phyloP scores from a whole-genome alignment of 306 rosid genomes.

The Trifolium dubium region DNA sequence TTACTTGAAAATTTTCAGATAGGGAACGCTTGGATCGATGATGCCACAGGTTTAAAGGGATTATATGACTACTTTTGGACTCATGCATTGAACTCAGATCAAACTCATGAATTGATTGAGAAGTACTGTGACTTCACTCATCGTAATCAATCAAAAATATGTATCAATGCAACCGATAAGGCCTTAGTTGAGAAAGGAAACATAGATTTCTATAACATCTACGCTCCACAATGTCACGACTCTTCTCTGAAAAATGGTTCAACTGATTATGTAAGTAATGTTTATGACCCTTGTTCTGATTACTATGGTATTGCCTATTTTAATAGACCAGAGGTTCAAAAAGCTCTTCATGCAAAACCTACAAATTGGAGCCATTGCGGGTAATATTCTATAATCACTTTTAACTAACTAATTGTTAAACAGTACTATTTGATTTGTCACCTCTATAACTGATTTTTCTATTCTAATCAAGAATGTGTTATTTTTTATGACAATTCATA shows the following conservation, averaged over 20 bases:
- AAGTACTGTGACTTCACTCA: conserved; percentile 51
- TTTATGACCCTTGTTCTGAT: conserved; percentile 60
- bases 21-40: conserved; percentile 67
- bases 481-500: conserved; percentile 32
- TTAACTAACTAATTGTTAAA: conserved; percentile 2
- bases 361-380: conserved; percentile 55
- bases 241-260: conserved; percentile 38
- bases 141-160: conserved; percentile 16
- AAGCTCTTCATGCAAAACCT: conserved; percentile 58
- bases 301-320: conserved; percentile 47
- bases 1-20: conserved; percentile 43
- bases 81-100: conserved; percentile 63
- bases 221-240: conserved; percentile 54
- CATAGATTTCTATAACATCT: conserved; percentile 49
- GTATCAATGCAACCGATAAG: conserved; percentile 17
- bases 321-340: conserved; percentile 59
- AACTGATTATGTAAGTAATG: conserved; percentile 49
- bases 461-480: background rate
- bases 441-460: background rate
- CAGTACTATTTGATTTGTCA: background rate
- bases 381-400: conserved; percentile 34
- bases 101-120: conserved; percentile 52
- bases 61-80: conserved; percentile 53
- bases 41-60: conserved; percentile 32
- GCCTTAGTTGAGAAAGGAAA: conserved; percentile 37